Percentiles rank a stretch among this genome's conserved stretches.
These are phyloP conservation scores for Beauveria caledonica DNA, from an alignment of 2,329 filamentous ascomycete genomes.

Conservation along the genomic window DNA sequence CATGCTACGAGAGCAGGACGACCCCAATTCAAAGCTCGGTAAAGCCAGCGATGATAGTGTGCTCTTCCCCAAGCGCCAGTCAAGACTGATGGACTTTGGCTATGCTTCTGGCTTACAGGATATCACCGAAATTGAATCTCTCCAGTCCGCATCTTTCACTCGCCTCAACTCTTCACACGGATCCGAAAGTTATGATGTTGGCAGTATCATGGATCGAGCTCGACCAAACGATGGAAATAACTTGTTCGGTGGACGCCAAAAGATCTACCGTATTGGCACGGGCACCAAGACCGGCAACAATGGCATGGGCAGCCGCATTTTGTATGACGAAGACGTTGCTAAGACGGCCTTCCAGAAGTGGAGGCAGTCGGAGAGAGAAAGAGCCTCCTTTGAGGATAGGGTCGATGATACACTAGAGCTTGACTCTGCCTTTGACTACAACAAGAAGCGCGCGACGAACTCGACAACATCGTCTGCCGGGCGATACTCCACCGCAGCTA, in stretches of 20 bases:
- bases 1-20: constrained; percentile 92
- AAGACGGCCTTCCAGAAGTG: constrained; percentile 77
- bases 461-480: constrained; percentile 69
- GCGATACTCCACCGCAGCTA: constrained; percentile 78
- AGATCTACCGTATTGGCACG: constrained; percentile 78
- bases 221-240: constrained; percentile 85
- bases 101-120: constrained; percentile 56
- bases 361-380: constrained; percentile 53
- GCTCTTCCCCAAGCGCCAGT: constrained; percentile 71
- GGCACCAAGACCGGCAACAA: constrained; percentile 30
- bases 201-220: constrained; percentile 75
- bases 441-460: constrained; percentile 73
- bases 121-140: constrained; percentile 85
- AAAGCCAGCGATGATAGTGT: constrained; percentile 96
- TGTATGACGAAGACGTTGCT: constrained; percentile 84
- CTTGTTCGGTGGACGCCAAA: constrained; percentile 89
- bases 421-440: constrained; percentile 52
- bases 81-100: constrained; percentile 66
- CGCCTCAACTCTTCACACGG: constrained; percentile 58
- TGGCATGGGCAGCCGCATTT: constrained; percentile 56
- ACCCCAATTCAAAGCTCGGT: constrained; percentile 78
- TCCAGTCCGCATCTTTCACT: constrained; percentile 52
- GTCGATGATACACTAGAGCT: constrained; percentile 27
- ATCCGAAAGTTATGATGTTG: constrained; percentile 59
- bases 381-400: constrained; percentile 33